Percentiles rank a stretch among this genome's conserved stretches.
phyloP scores from a whole-genome alignment of 129 eudicot species.

The Dittrichia graveolens region DNA sequence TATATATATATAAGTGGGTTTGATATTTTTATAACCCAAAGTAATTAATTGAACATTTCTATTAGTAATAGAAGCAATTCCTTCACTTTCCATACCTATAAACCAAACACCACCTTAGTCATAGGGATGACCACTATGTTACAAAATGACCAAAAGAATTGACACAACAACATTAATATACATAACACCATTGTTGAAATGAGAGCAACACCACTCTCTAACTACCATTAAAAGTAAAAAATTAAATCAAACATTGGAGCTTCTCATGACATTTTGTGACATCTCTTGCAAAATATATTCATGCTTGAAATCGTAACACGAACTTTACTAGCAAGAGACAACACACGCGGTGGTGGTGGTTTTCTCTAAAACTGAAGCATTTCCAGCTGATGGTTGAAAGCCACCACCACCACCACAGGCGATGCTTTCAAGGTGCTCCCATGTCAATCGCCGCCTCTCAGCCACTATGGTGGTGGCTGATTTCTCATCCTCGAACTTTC shows the following conservation, averaged over 20 bases:
- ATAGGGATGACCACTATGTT: background rate
- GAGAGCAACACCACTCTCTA: conserved; percentile 34
- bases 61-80: too few relatives aligned
- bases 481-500: conserved; percentile 52
- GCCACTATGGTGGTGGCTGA: conserved; percentile 37
- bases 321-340: conserved; percentile 41
- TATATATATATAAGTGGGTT: too few relatives aligned
- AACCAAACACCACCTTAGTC: background rate
- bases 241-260: conserved; percentile 29
- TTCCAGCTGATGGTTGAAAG: conserved; percentile 35
- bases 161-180: conserved; percentile 31
- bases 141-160: conserved; percentile 13
- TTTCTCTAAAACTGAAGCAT: conserved; percentile 34
- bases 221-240: background rate
- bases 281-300: conserved; percentile 1
- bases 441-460: conserved; percentile 56
- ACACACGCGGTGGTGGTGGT: conserved; percentile 34
- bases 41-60: too few relatives aligned
- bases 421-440: conserved; percentile 59
- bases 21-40: too few relatives aligned
- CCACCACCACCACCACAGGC: conserved; percentile 26
- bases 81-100: too few relatives aligned
- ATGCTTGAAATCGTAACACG: conserved; percentile 11
- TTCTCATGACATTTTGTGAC: conserved; percentile 15
- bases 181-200: conserved; percentile 28